Percentiles rank a stretch among this genome's conserved stretches.
Conservation (phyloP, 169 alveolate genomes). For the Cystoisospora suis region DNA sequence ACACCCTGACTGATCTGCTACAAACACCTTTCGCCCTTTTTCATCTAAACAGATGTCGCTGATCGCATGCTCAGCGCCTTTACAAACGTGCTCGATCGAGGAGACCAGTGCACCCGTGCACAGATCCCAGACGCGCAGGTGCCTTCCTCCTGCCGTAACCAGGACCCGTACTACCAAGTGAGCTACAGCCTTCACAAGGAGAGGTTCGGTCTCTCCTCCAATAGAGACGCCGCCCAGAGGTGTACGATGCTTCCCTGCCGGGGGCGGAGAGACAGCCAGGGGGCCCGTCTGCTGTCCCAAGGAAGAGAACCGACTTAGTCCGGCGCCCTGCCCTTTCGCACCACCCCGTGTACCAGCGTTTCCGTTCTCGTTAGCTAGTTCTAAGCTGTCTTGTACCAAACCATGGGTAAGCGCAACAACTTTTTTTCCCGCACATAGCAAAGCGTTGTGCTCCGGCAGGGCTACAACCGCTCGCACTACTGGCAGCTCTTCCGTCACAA, state of each 20-base stretch:
- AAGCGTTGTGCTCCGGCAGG: slow-evolving; percentile 74
- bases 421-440: slow-evolving; percentile 72
- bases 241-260: neutral
- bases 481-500: slow-evolving; percentile 69
- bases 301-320: neutral
- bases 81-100: slow-evolving; percentile 68
- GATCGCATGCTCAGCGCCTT: slow-evolving; percentile 63
- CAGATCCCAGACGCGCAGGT: slow-evolving; percentile 76
- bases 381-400: slow-evolving; percentile 7
- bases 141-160: slow-evolving; percentile 74
- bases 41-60: slow-evolving; percentile 75
- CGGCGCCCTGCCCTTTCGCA: slow-evolving; percentile 15
- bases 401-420: slow-evolving; percentile 71
- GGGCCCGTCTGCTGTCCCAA: neutral
- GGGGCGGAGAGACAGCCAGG: neutral
- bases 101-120: slow-evolving; percentile 74
- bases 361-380: neutral
- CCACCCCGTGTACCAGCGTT: neutral
- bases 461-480: slow-evolving; percentile 69
- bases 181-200: neutral
- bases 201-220: neutral
- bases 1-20: slow-evolving; percentile 16
- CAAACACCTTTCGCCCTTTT: slow-evolving; percentile 71
- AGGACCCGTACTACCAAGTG: slow-evolving; percentile 42
- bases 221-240: neutral